Percentiles rank a stretch among this genome's conserved stretches.
Evolutionary conservation across 805 yeast species (phyloP).

Genomic region (Metschnikowia matae): DNA sequence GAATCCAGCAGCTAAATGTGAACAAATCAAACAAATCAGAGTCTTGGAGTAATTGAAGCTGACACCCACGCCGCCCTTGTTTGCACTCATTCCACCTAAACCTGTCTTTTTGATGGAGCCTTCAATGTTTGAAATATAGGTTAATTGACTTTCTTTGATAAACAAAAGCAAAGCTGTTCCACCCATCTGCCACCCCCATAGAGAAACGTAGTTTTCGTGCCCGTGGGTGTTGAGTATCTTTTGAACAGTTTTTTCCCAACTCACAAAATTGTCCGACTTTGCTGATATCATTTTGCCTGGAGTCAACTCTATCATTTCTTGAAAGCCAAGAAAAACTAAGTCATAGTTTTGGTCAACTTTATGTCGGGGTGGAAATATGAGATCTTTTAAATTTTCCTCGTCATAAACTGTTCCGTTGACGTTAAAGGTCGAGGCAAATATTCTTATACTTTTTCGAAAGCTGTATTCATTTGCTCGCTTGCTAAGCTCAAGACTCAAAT

Average conservation of each 20-base stretch:
- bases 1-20: slow-evolving; percentile 93
- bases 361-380: slow-evolving; percentile 43
- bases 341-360: slow-evolving; percentile 48
- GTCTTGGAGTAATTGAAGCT: slow-evolving; percentile 64
- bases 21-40: slow-evolving; percentile 70
- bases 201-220: slow-evolving; percentile 46
- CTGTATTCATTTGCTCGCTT: slow-evolving; percentile 39
- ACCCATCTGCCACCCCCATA: slow-evolving; percentile 80
- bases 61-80: slow-evolving; percentile 76
- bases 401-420: slow-evolving; percentile 46
- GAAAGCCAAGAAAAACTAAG: slow-evolving; percentile 76
- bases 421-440: slow-evolving; percentile 51
- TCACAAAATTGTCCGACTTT: slow-evolving; percentile 55
- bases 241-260: slow-evolving; percentile 66
- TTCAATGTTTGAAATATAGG: slow-evolving; percentile 56
- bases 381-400: slow-evolving; percentile 39
- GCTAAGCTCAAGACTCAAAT: slow-evolving; percentile 40
- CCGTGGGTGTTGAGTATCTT: slow-evolving; percentile 38
- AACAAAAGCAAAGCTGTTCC: slow-evolving; percentile 75
- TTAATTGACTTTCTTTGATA: slow-evolving; percentile 49
- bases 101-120: slow-evolving; percentile 87
- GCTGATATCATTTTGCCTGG: slow-evolving; percentile 80
- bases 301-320: slow-evolving; percentile 80
- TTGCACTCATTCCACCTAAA: slow-evolving; percentile 82
- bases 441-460: slow-evolving; percentile 34